Percentiles rank a stretch among this genome's conserved stretches.
Conservation (phyloP, 2,329 filamentous ascomycete species). For the Aureobasidium zeae region DNA sequence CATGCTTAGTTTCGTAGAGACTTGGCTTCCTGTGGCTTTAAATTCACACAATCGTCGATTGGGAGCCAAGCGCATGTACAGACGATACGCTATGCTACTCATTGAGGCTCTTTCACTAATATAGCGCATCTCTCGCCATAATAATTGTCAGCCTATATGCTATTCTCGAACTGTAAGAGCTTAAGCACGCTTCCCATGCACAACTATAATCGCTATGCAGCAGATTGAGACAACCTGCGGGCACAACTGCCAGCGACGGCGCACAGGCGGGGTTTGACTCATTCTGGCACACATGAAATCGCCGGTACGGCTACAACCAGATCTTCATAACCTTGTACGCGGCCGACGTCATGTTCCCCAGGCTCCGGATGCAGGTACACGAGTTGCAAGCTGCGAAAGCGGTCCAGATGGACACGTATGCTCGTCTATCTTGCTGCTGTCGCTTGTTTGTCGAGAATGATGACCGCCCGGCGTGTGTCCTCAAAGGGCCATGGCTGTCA, state of each 20-base stretch:
- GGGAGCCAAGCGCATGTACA: too few species aligned
- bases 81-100: neutral
- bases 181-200: neutral
- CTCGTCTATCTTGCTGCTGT: conserved; percentile 9
- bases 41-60: too few species aligned
- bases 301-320: neutral
- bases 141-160: neutral
- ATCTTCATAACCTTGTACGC: conserved; percentile 7
- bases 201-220: neutral
- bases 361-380: conserved; percentile 15
- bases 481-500: neutral
- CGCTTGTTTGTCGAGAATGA: conserved; percentile 6
- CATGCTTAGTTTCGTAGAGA: too few species aligned
- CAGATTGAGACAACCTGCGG: conserved; percentile 11
- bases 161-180: neutral
- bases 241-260: conserved; percentile 3
- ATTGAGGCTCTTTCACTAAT: neutral
- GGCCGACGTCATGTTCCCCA: neutral
- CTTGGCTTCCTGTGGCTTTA: too few species aligned
- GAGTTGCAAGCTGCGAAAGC: neutral
- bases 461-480: too few species aligned
- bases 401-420: neutral
- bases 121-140: neutral
- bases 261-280: conserved; percentile 6
- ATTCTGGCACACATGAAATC: neutral